Evolutionary conservation across 129 eudicot species (phyloP), one percentile per base, ranked within the genome.

Genomic region (Tanacetum coccineum): DNA sequence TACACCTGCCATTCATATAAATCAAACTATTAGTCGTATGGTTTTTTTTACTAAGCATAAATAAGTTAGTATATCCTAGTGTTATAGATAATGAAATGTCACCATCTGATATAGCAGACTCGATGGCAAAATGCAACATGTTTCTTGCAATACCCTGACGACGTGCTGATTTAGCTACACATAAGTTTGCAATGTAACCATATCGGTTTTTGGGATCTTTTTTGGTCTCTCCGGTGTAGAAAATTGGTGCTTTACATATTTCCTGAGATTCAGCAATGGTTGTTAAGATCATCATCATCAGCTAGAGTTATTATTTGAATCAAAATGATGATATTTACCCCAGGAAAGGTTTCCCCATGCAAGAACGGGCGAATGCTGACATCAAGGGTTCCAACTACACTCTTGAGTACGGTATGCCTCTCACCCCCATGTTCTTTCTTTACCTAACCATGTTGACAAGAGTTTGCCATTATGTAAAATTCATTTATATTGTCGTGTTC

Each of bases 351-450:
- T 71, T 83, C 87, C 56, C 94, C 90, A 0, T 81, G 88, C 74
- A 87, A 71, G 75, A 91, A 79, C 60, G 82, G 73, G 30, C 93
- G 75, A 46, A 85, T 85, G 84, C 83, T 87, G 70, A 91, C 78
- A 78, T 91, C 97, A 44, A 91, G 82, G 52, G 97, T 91, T 72
- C 96, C 97, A 14, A 85, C 86, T 18, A 91, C 81, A 78, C 89
- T 87, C 86, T 91, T 85, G 36, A 87, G 71, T 26, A 80, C 78
- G 0, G 88, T 75, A 62, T 70, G 78, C 68, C 65, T 78, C 32
- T 81, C 76, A 78, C 70, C 71, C 64, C 66, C 60, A 9, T 67
- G 64, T 81, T 83, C 85, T 69, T 85, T 83, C 79, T 78, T 87
- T 48, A 91, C 85, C 97, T 87, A 74, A 64, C 48, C 44, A 75